phyloP scores from a whole-genome alignment of 176 grass and related monocot species.

The Luzula sylvatica region DNA sequence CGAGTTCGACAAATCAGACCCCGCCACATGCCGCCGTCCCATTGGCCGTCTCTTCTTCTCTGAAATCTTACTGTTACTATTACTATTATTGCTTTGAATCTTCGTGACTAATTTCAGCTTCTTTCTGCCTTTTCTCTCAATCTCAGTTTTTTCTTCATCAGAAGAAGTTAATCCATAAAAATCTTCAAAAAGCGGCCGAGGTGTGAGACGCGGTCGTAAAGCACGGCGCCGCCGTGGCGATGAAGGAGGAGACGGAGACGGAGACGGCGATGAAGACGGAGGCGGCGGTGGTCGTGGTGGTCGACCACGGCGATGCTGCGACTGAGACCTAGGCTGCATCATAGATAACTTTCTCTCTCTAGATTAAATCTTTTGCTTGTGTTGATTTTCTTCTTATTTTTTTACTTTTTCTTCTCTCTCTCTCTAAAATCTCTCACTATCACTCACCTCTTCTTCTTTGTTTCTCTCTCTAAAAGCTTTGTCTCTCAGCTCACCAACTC shows the following conservation, averaged over 20 bases:
- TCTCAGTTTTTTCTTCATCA: conserved; percentile 32
- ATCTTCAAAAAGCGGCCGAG: conserved; percentile 38
- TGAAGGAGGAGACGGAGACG: conserved; percentile 34
- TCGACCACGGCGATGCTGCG: conserved; percentile 56
- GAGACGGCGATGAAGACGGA: conserved; percentile 10
- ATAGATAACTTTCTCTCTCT: conserved; percentile 13
- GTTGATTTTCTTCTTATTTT: conserved; percentile 10
- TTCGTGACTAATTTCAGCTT: conserved; percentile 87
- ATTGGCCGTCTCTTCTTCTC: conserved; percentile 27
- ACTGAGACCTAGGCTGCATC: conserved; percentile 31
- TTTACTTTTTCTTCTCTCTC: conserved; percentile 20
- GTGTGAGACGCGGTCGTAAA: conserved; percentile 24
- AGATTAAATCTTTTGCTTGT: conserved; percentile 29
- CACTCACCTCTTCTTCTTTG: conserved; percentile 28
- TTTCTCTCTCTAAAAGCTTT: conserved; percentile 8
- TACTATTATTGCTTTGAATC: conserved; percentile 35
- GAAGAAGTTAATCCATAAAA: conserved; percentile 28
- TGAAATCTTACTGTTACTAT: conserved; percentile 22
- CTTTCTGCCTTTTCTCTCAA: conserved; percentile 31
- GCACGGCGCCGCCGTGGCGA: conserved; percentile 25
- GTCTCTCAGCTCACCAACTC: conserved; percentile 20
- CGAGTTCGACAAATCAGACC: conserved; percentile 25
- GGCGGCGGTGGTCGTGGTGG: conserved; percentile 40
- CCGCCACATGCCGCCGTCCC: conserved; percentile 29
- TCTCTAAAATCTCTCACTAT: conserved; percentile 26